Evolutionary conservation across 176 grass and related monocot species (phyloP).

Genomic region (Calamus simplicifolius): DNA sequence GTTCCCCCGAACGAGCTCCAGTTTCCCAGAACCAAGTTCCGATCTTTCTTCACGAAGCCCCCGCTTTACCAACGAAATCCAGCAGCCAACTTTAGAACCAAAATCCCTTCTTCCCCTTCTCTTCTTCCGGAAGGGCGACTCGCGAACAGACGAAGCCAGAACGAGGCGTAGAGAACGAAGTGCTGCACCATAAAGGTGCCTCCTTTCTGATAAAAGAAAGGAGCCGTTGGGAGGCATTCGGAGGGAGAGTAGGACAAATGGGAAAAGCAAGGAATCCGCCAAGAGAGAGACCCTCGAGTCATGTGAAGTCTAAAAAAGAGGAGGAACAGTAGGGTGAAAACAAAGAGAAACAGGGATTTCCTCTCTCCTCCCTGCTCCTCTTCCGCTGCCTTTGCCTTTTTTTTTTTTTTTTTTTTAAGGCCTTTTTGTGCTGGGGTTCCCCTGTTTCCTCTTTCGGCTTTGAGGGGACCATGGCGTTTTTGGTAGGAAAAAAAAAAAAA

Average conservation of each 20-base stretch:
- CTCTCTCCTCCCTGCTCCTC: too few relatives aligned
- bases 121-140: background rate
- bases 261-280: background rate
- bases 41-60: background rate
- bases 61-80: background rate
- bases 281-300: background rate
- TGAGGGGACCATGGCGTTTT: too few relatives aligned
- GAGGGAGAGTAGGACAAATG: background rate
- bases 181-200: background rate
- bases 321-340: background rate
- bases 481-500: too few relatives aligned
- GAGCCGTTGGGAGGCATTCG: background rate
- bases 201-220: background rate
- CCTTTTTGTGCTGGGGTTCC: too few relatives aligned
- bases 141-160: background rate
- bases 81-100: background rate
- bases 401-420: too few relatives aligned
- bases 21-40: background rate
- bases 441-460: too few relatives aligned
- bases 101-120: background rate
- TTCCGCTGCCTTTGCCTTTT: too few relatives aligned
- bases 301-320: conserved; percentile 3
- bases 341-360: too few relatives aligned
- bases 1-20: background rate
- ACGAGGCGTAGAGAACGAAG: background rate